phyloP scores from a whole-genome alignment of 805 yeast species.

The Teunomyces atbi region DNA sequence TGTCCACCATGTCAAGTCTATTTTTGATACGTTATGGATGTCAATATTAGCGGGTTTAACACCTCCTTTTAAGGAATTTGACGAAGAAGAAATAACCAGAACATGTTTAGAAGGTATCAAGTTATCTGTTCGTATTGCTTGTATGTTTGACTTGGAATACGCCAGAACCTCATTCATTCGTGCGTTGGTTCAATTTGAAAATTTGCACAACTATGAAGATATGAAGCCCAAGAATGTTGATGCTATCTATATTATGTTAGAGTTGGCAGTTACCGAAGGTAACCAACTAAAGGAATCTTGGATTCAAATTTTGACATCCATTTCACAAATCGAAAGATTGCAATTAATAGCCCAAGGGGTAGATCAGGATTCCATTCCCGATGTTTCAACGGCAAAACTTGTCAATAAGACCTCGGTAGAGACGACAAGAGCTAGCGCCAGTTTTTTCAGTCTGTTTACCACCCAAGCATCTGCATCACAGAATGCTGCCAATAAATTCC shows the following conservation, averaged over 20 bases:
- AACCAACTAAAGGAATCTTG: constrained; percentile 68
- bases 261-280: constrained; percentile 80
- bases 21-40: constrained; percentile 97
- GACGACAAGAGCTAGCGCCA: constrained; percentile 38
- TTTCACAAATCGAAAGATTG: constrained; percentile 88
- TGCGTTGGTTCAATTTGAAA: constrained; percentile 84
- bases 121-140: constrained; percentile 76
- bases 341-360: constrained; percentile 87
- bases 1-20: constrained; percentile 86
- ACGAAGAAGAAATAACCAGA: constrained; percentile 66
- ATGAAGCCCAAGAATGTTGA: constrained; percentile 76
- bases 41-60: constrained; percentile 91
- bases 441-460: constrained; percentile 59
- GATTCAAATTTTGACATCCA: constrained; percentile 76
- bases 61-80: constrained; percentile 87
- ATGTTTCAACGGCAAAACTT: constrained; percentile 71
- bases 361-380: constrained; percentile 81
- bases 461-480: constrained; percentile 54
- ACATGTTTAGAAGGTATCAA: constrained; percentile 83
- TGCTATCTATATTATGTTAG: constrained; percentile 73
- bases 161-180: constrained; percentile 89
- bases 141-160: constrained; percentile 77
- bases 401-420: constrained; percentile 52
- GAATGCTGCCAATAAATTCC: constrained; percentile 66
- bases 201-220: constrained; percentile 74